Evolutionary conservation across 306 rosid species (phyloP), one percentile per base, ranked within the genome.

Genomic region (Dalbergia oliveri): DNA sequence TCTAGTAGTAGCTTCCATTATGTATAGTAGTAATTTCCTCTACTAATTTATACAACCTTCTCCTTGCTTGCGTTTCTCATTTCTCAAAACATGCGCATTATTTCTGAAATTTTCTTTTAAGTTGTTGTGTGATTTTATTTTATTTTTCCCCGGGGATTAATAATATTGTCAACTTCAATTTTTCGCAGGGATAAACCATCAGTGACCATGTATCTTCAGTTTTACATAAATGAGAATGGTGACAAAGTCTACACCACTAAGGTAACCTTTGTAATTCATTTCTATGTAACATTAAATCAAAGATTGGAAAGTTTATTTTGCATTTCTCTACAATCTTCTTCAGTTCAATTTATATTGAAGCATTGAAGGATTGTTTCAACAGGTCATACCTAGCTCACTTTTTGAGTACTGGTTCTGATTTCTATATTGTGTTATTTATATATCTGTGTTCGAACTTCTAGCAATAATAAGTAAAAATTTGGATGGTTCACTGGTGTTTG

Each of bases 201-300:
- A 47, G 87, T 35, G 0, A 82, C 73, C 64, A 91, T 93, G 97
- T 93, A 91, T 88, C 97, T 93, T 69, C 97, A 91, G 76, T 89
- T 34, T 80, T 93, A 93, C 90, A 91, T 93, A 15, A 93, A 91
- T 62, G 97, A 93, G 11, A 89, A 91, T 45, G 98, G 97, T 10
- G 91, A 89, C 73, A 93, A 93, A 73, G 97, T 93, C 75, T 93
- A 91, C 88, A 93, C 97, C 41, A 88, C 98, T 0, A 93, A 93
- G 98, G 94, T 83, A 16, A 66, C 35, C 39, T 34, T 19, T 45
- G 11, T 31, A 9, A 3, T 51, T 19, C 19, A 5, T 12, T 12
- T 77, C 1, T 59, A 8, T 73, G 43, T 31, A 51, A 26, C 16
- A 3, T 58, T 78, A 34, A 19, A 10, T n/a, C 6, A 31, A 61